Base-by-base conservation (phyloP, 2,329 filamentous ascomycete genomes). In the Phaeosphaeria sp. region DNA sequence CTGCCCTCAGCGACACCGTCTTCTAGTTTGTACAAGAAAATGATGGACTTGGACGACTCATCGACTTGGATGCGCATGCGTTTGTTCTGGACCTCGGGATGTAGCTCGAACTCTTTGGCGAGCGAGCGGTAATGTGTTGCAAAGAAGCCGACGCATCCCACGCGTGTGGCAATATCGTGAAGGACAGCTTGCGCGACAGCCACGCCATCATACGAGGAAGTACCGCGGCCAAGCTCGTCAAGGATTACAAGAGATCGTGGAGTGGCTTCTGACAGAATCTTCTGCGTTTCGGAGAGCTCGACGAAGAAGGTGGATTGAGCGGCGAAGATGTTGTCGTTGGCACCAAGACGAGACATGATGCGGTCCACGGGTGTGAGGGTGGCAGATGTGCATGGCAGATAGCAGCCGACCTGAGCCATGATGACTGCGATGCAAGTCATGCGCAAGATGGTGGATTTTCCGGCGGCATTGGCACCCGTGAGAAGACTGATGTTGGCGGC, bases 301-400 rank as follows among this genome's bases (percentile, higher is more conserved):
- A 99, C 94, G 73, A 99, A 98, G 83, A 99, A 99, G 2, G 95
- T 99, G 15, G 92, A 96, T 77, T 99, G 95, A 0, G 94, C 92
- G 1, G 94, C 95, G 74, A 99, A 98, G 69, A 99, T 99, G 78
- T 98, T 98, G 86, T 99, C 95, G 72, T 98, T 97, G 48, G 95
- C 95, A 9, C 95, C 95, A 0, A 99, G 87, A 46, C 95, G 92
- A 9, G 94, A 98, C 95, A 99, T 99, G 82, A 99, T 98, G 53
- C 95, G 91, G 75, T 99, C 95, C 2, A 96, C 88, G 0, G 95
- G 94, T 0, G 94, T 98, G 45, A 99, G 84, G 2, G 85, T 88
- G 1, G 95, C 95, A 2, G 89, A 92, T 18, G 85, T 83, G 57
- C 92, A 93, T 1, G 95, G 95, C 1, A 99, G 87, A 66, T 96